Evolutionary conservation across 352 stramenopile genomes (phyloP), one percentile per base, ranked within the genome.

Genomic region (Globisporangium nagaii): DNA sequence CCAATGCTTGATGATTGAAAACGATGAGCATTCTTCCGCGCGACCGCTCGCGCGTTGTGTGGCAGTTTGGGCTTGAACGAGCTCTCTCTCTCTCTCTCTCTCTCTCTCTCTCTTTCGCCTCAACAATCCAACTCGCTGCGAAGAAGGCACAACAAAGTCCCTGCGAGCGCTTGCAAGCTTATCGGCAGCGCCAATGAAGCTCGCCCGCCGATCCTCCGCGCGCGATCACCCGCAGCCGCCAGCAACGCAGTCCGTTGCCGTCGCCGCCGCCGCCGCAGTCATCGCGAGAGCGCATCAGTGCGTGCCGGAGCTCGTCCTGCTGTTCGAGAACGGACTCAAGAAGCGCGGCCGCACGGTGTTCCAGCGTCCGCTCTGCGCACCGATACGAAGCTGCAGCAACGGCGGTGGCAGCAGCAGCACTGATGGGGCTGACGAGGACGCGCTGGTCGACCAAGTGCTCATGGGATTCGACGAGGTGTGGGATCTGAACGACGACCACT

Each of bases 241-340:
- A 19, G 24, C 17, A 11, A 15, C 15, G 10, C 41, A 30, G 9
- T 34, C 41, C 22, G 13, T 30, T 22, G 44, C 44, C 1, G 44
- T 52, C 13, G 20, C 30, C 2, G 44, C 44, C 19, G 44, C 44
- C 6, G 28, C 39, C 13, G 44, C 30, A 11, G 10, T 25, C 20
- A 52, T 52, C 30, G 44, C 32, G n/a, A n/a, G 20, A 3, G 27
- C 44, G 28, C 30, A 36, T 5, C 44, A 30, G 28, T 37, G 44
- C 19, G 44, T 52, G 19, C 19, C 30, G n/a, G 25, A 52, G 30
- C 44, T 52, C n/a, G 22, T 52, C 28, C n/a, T 27, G 30, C 31
- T 52, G n/a, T 52, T 52, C 20, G 44, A 52, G 27, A 37, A 52
- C 20, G 44, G 44, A 8, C 44, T 40, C n/a, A 19, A 8, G 19